phyloP scores from a whole-genome alignment of 2,329 filamentous ascomycete species.

The Fusarium subglutinans region DNA sequence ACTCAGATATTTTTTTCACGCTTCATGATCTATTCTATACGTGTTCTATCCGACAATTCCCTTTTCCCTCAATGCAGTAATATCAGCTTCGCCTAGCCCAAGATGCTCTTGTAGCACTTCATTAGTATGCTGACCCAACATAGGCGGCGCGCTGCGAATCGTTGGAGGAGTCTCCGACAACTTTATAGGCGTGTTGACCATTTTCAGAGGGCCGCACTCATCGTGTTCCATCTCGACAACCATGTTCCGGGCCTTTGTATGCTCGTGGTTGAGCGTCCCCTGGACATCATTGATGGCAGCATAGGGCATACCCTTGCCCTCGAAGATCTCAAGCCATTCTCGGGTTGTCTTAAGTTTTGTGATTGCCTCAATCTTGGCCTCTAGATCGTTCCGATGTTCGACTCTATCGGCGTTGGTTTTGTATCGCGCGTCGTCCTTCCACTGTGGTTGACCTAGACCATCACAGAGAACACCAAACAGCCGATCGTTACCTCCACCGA shows the following conservation, averaged over 20 bases:
- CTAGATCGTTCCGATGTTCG: constrained; percentile 78
- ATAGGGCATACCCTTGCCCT: constrained; percentile 92
- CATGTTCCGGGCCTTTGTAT: constrained; percentile 88
- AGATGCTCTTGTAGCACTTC: constrained; percentile 75
- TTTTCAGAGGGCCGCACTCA: constrained; percentile 82
- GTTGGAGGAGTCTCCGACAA: constrained; percentile 84
- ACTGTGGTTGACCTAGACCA: constrained; percentile 65
- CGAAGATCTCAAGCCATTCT: constrained; percentile 87
- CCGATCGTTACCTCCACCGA: constrained; percentile 77
- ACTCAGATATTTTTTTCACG: neutral
- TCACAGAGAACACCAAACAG: constrained; percentile 73
- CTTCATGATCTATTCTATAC: neutral
- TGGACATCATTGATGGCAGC: constrained; percentile 95
- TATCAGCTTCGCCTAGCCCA: constrained; percentile 66
- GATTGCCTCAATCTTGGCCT: constrained; percentile 79
- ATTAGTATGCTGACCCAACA: constrained; percentile 86
- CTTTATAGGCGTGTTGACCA: constrained; percentile 95
- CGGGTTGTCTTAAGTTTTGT: constrained; percentile 81
- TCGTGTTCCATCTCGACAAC: constrained; percentile 87
- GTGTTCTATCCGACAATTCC: constrained; percentile 69
- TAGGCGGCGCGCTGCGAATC: constrained; percentile 81
- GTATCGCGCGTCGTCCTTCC: constrained; percentile 69
- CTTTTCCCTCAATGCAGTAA: constrained; percentile 68
- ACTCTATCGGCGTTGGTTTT: constrained; percentile 70
- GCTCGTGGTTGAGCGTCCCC: constrained; percentile 81